phyloP scores from a whole-genome alignment of 441 rosid genomes.

The Kokia cookei region DNA sequence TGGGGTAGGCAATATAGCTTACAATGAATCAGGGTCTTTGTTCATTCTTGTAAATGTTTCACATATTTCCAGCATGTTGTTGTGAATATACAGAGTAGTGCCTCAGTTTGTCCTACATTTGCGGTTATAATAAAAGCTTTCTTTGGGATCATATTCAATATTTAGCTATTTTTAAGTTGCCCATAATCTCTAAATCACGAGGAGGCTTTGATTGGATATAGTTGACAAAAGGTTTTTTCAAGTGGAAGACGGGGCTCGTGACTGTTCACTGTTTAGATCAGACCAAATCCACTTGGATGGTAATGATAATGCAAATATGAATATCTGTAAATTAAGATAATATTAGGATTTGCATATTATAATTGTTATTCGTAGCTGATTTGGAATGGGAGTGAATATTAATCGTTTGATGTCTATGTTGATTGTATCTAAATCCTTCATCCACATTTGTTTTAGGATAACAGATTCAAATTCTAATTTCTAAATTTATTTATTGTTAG shows the following conservation, averaged over 20 bases:
- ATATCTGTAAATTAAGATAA: too few species aligned
- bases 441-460: too few species aligned
- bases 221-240: neutral
- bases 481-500: too few species aligned
- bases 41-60: constrained; percentile 25
- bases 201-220: neutral
- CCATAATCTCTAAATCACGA: neutral
- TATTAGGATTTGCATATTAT: too few species aligned
- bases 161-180: neutral
- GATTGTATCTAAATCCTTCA: too few species aligned
- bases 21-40: neutral
- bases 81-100: constrained; percentile 19
- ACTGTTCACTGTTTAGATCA: neutral
- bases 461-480: too few species aligned
- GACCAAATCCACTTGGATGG: too few species aligned
- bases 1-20: neutral
- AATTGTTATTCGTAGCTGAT: too few species aligned
- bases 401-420: too few species aligned
- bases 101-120: constrained; percentile 27
- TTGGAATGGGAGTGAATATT: too few species aligned
- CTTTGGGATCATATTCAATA: neutral
- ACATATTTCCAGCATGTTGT: constrained; percentile 14
- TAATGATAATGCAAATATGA: too few species aligned
- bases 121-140: constrained; percentile 33
- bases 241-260: neutral